phyloP scores from a whole-genome alignment of 495 filamentous ascomycete species.

The Annulohypoxylon bovei region DNA sequence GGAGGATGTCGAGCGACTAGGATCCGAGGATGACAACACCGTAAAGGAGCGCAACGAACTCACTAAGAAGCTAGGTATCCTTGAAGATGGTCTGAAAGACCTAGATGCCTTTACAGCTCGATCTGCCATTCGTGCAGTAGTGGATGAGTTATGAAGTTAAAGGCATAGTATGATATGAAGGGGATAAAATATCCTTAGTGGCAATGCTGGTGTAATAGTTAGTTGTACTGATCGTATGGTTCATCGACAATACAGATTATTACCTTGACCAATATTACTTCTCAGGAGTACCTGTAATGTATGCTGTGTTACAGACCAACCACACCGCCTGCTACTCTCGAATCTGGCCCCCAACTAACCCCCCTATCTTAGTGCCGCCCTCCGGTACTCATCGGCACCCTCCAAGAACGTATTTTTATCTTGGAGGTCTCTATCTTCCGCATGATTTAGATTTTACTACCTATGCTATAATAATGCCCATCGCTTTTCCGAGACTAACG shows the following conservation, averaged over 20 bases:
- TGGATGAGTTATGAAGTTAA: not conserved
- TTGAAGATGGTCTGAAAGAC: conserved; percentile 34
- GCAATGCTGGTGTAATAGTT: not conserved
- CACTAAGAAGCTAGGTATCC: conserved; percentile 29
- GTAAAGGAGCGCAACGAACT: conserved; percentile 38
- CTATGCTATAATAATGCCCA: not conserved
- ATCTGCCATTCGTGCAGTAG: conserved; percentile 11
- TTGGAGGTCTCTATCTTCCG: no score
- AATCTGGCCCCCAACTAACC: no score
- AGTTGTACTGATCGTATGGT: not conserved
- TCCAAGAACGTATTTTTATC: no score
- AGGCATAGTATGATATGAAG: not conserved
- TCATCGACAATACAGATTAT: not conserved
- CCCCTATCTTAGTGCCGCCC: no score
- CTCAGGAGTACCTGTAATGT: no score
- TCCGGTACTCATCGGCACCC: no score
- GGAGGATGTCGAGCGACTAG: conserved; percentile 33
- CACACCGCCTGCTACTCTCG: no score
- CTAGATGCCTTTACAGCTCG: conserved; percentile 37
- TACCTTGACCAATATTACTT: no score
- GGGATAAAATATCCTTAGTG: not conserved
- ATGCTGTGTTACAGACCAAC: no score
- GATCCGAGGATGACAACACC: conserved; percentile 41
- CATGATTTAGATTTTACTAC: not conserved
- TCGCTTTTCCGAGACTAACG: not conserved